A percentile compares a stretch with the other conserved stretches of the same genome.
phyloP scores from a whole-genome alignment of 1,284 basidiomycete genomes.

The Pseudomicrostroma phylloplanum region DNA sequence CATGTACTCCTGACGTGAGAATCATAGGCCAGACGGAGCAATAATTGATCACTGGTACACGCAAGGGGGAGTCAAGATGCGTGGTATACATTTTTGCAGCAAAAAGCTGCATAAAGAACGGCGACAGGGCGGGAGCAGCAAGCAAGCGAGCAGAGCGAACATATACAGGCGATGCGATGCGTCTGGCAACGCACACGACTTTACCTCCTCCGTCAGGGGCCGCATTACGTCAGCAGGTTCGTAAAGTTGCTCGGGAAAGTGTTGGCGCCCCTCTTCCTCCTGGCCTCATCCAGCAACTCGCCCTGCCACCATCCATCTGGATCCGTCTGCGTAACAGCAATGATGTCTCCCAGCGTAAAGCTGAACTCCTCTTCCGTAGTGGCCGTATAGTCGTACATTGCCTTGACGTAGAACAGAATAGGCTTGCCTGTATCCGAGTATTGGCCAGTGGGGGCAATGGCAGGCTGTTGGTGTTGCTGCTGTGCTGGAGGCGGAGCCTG shows the following conservation, averaged over 20 bases:
- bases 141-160: too few species aligned
- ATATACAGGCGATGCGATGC: too few species aligned
- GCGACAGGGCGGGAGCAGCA: too few species aligned
- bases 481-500: constrained; percentile 21
- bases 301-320: constrained; percentile 94
- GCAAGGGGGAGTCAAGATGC: too few species aligned
- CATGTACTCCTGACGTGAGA: too few species aligned
- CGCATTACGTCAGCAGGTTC: constrained; percentile 57
- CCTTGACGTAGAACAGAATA: constrained; percentile 70
- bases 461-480: constrained; percentile 13
- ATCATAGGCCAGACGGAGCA: too few species aligned
- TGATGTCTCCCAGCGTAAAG: constrained; percentile 83
- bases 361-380: constrained; percentile 76
- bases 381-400: constrained; percentile 82
- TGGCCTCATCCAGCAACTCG: constrained; percentile 69
- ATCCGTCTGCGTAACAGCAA: constrained; percentile 81
- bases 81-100: too few species aligned
- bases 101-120: too few species aligned
- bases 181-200: too few species aligned
- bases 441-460: constrained; percentile 60
- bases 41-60: too few species aligned
- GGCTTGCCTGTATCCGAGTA: constrained; percentile 70
- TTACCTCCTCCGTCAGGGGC: too few species aligned
- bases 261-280: constrained; percentile 69
- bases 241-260: constrained; percentile 87